Evolutionary conservation across 1,284 basidiomycete genomes (phyloP), one percentile per base, ranked within the genome.

Genomic region (Puccinia horiana): DNA sequence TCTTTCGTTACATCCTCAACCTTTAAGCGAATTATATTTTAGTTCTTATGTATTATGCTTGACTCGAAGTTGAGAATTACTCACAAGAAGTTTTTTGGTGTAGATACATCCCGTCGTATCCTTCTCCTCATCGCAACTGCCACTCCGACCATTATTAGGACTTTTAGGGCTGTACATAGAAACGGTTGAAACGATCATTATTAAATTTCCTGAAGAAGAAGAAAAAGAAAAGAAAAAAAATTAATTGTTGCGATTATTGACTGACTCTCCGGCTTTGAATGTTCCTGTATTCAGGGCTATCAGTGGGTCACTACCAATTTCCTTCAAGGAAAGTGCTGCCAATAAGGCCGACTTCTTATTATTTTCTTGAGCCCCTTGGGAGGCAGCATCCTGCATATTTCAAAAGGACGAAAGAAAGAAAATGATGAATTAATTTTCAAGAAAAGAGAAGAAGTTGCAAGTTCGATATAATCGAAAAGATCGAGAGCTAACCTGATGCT

Each of bases 351-450:
- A 40, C 40, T 81, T 44, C 56, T 73, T 73, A 44, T 81, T 81
- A 23, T 29, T 47, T n/a, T 81, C 47, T 5, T 37, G 18, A 16
- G 78, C 78, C 8, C 58, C 69, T 42, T 6, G 12, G 1, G 69
- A 72, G 5, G 78, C 78, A 56, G 69, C 69, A 63, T 81, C 78
- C 78, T 81, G 6, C 12, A n/a, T 54, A 1, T n/a, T 61, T 70
- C 11, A 26, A 44, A 12, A 35, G 29, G 2, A 44, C 2, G 8
- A 44, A 20, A 69, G 23, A 44, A 42, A 44, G 18, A 12, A 18
- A 40, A 20, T 5, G 9, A 16, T 40, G 0, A n/a, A 4, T 47
- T n/a, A 26, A 42, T 40, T 72, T 58, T 44, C 29, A 63, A 54
- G 42, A n/a, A 26, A 63, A n/a, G 16, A 11, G 23, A 40, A 18